These are phyloP conservation scores for Kluyveromyces dobzhanskii DNA, from an alignment of 805 yeast genomes.

Conservation along the genomic window DNA sequence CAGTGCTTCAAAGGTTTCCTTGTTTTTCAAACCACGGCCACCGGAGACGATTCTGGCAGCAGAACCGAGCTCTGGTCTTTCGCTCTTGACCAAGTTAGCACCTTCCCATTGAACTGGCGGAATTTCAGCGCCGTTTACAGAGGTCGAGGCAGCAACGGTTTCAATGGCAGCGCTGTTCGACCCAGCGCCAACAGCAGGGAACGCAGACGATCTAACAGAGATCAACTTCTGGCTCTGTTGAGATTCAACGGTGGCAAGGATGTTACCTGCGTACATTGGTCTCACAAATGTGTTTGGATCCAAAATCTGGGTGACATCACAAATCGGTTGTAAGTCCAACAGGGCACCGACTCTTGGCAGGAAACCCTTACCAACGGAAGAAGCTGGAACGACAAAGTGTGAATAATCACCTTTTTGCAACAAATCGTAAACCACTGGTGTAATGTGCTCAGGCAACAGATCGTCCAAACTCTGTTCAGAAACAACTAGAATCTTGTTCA, in stretches of 20 bases:
- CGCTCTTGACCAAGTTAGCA: constrained; percentile 61
- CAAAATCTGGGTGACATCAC: constrained; percentile 68
- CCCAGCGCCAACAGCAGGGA: constrained; percentile 40
- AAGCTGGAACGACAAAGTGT: constrained; percentile 72
- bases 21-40: constrained; percentile 87
- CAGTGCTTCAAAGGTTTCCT: constrained; percentile 72
- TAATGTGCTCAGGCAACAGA: constrained; percentile 68
- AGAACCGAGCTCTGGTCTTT: constrained; percentile 84
- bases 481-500: constrained; percentile 48
- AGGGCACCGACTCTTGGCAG: constrained; percentile 83
- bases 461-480: constrained; percentile 53
- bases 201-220: constrained; percentile 82
- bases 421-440: constrained; percentile 52
- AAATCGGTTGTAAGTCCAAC: constrained; percentile 78
- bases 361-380: constrained; percentile 81
- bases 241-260: constrained; percentile 70
- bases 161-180: constrained; percentile 38
- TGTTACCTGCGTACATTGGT: constrained; percentile 96
- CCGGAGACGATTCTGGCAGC: constrained; percentile 82
- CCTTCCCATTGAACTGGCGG: constrained; percentile 56
- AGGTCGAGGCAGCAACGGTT: constrained; percentile 33
- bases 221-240: constrained; percentile 57
- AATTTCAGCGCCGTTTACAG: constrained; percentile 7
- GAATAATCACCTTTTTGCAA: constrained; percentile 32
- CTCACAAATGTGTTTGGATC: constrained; percentile 69